Percentiles rank a stretch among this genome's conserved stretches.
Evolutionary conservation across 345 rosid genomes (phyloP).

Genomic region (Euphorbia lathyris): DNA sequence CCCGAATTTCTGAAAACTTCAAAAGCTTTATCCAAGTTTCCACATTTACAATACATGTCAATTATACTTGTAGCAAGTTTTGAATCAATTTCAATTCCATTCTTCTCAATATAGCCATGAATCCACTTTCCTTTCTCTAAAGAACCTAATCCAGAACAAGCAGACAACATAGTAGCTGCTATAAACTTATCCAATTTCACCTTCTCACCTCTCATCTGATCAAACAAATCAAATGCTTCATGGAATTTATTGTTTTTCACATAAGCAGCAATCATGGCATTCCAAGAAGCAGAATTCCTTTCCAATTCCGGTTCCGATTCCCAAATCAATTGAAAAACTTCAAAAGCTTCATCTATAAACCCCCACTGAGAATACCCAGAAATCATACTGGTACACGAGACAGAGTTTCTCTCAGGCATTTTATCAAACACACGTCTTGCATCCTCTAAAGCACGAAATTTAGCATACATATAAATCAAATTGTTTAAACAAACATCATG

Average conservation of each 20-base stretch:
- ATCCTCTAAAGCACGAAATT: constrained; percentile 28
- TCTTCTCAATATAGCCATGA: constrained; percentile 27
- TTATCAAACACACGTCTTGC: constrained; percentile 37
- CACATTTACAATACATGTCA: constrained; percentile 52
- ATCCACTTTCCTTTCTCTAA: constrained; percentile 46
- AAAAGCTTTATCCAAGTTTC: constrained; percentile 43
- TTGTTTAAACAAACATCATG: constrained; percentile 31
- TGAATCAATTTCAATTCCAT: constrained; percentile 28
- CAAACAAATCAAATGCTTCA: constrained; percentile 48
- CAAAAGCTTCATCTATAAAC: constrained; percentile 36
- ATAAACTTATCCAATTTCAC: constrained; percentile 37
- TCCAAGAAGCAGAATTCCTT: constrained; percentile 47
- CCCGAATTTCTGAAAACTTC: constrained; percentile 27
- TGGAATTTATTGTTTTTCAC: constrained; percentile 40
- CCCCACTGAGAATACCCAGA: constrained; percentile 45
- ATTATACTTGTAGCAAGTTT: constrained; percentile 44
- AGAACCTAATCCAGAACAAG: constrained; percentile 39
- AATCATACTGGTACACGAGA: constrained; percentile 47
- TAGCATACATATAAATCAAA: constrained; percentile 46
- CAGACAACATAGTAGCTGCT: constrained; percentile 41
- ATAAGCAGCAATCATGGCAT: constrained; percentile 43
- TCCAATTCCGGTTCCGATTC: too few species aligned
- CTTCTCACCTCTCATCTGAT: constrained; percentile 39
- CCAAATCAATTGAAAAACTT: constrained; percentile 35
- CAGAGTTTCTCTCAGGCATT: constrained; percentile 22